A percentile compares a stretch with the other conserved stretches of the same genome.
These are phyloP conservation scores for Cladophialophora chaetospira DNA, from an alignment of 2,329 filamentous ascomycete species.

Conservation along the genomic window DNA sequence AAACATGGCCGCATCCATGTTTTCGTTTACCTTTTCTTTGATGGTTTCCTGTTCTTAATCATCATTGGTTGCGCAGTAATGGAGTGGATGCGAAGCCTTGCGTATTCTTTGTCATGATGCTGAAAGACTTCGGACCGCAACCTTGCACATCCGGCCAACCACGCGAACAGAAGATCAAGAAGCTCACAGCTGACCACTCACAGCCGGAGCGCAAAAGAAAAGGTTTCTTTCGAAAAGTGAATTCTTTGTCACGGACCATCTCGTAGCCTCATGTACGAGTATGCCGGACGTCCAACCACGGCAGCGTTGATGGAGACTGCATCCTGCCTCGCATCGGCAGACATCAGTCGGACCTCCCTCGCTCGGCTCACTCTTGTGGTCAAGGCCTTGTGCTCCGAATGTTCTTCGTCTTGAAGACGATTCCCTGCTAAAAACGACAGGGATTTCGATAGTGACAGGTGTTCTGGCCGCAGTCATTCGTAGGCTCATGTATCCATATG, in stretches of 20 bases:
- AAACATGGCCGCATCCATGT: background rate
- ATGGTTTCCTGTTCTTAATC: background rate
- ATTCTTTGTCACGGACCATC: background rate
- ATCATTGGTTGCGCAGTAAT: conserved; percentile 23
- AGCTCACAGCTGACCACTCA: background rate
- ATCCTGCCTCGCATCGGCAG: background rate
- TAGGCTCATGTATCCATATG: too few species aligned
- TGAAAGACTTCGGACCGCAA: conserved; percentile 10
- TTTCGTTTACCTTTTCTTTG: background rate
- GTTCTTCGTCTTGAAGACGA: background rate
- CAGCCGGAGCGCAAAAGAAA: background rate
- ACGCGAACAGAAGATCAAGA: background rate
- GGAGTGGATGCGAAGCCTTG: conserved; percentile 16
- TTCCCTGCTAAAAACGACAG: background rate
- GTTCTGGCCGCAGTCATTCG: too few species aligned
- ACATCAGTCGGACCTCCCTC: background rate
- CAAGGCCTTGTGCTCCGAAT: background rate
- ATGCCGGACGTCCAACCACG: background rate
- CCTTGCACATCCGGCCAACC: background rate
- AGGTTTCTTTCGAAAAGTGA: background rate
- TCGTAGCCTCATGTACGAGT: background rate
- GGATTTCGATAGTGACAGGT: too few species aligned
- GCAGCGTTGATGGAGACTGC: background rate
- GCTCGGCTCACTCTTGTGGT: background rate
- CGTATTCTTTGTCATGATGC: conserved; percentile 24